A percentile compares a stretch with the other conserved stretches of the same genome.
Conservation (phyloP, 192 early-diverging fungal genomes). For the Backusella psychrophila region DNA sequence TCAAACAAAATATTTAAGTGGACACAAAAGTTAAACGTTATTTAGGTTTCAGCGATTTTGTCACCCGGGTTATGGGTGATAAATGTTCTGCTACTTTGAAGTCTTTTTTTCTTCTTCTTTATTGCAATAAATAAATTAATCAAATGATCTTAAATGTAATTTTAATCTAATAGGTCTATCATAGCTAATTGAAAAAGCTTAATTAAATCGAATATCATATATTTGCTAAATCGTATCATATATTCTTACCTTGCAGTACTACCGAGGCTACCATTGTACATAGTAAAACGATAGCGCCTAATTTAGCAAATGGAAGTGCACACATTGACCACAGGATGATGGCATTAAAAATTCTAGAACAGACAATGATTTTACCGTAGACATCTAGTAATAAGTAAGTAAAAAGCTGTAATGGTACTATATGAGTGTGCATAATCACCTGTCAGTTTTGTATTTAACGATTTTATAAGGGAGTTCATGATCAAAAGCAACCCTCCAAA, state of each 20-base stretch:
- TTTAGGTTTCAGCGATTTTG: neutral
- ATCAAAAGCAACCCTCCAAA: conserved; percentile 28
- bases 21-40: neutral
- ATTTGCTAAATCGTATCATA: neutral
- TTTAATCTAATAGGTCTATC: neutral
- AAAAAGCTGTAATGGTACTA: neutral
- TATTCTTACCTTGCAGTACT: conserved; percentile 22
- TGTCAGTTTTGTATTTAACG: conserved; percentile 32
- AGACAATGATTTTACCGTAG: conserved; percentile 33
- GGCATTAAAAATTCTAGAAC: conserved; percentile 23
- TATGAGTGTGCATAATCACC: conserved; percentile 14
- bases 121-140: neutral
- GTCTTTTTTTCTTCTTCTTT: neutral
- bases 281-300: conserved; percentile 25
- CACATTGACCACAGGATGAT: conserved; percentile 31
- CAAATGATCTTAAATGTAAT: neutral
- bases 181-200: neutral
- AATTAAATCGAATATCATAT: neutral
- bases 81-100: neutral
- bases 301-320: conserved; percentile 28
- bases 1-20: neutral
- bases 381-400: conserved; percentile 14
- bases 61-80: neutral
- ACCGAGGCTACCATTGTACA: conserved; percentile 29
- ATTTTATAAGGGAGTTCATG: conserved; percentile 36